Evolutionary conservation across 1,284 basidiomycete genomes (phyloP).

Genomic region (Kwoniella shivajii): DNA sequence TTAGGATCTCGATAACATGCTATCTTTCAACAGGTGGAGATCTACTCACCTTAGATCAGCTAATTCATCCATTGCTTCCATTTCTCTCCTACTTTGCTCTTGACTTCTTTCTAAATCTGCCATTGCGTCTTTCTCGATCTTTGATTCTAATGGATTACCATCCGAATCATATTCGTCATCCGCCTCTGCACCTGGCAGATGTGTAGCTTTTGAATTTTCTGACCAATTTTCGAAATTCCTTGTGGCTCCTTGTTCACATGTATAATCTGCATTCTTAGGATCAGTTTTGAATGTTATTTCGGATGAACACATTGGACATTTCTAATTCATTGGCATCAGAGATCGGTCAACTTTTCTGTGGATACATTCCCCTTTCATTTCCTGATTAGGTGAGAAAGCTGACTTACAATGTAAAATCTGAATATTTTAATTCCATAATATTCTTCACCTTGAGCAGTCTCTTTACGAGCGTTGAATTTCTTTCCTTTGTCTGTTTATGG

Average conservation of each 20-base stretch:
- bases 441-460: slow-evolving; percentile 94
- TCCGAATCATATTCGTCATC: slow-evolving; percentile 61
- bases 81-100: slow-evolving; percentile 89
- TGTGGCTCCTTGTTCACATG: slow-evolving; percentile 87
- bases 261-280: slow-evolving; percentile 94
- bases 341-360: too few relatives aligned
- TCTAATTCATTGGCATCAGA: slow-evolving; percentile 29
- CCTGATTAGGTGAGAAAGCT: neutral
- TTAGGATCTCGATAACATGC: too few relatives aligned
- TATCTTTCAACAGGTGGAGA: neutral
- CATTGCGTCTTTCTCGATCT: slow-evolving; percentile 78
- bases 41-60: slow-evolving; percentile 74
- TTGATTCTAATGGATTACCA: slow-evolving; percentile 60
- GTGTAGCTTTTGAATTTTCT: slow-evolving; percentile 40
- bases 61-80: slow-evolving; percentile 96
- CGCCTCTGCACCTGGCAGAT: slow-evolving; percentile 50
- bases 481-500: slow-evolving; percentile 75
- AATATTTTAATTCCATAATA: slow-evolving; percentile 90
- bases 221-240: slow-evolving; percentile 78
- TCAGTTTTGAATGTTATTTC: slow-evolving; percentile 99
- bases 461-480: slow-evolving; percentile 99
- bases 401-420: slow-evolving; percentile 55
- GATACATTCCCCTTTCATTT: too few relatives aligned
- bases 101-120: slow-evolving; percentile 91
- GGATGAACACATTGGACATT: slow-evolving; percentile 85